Evolutionary conservation across 164 flowering plant species (phyloP).

Genomic region (Warburgia ugandensis): DNA sequence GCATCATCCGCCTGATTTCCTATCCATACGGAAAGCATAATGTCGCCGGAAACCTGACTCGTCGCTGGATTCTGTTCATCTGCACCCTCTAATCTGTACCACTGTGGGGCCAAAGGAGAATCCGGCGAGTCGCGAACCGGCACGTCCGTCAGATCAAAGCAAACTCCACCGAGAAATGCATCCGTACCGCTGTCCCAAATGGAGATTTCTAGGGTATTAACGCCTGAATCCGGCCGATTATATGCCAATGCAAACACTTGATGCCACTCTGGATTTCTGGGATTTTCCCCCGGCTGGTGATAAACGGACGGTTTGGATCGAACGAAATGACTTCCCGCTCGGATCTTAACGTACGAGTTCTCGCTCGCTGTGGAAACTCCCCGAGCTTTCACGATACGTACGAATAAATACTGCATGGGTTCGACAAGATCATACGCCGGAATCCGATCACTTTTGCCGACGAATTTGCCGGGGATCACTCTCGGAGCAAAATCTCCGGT

Average conservation of each 20-base stretch:
- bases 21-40: constrained; percentile 85
- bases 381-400: constrained; percentile 74
- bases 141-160: constrained; percentile 78
- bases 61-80: constrained; percentile 21
- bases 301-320: constrained; percentile 46
- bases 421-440: constrained; percentile 67
- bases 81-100: constrained; percentile 74
- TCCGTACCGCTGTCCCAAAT: constrained; percentile 62
- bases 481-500: constrained; percentile 52
- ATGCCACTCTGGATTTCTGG: constrained; percentile 74
- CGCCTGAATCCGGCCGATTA: constrained; percentile 26
- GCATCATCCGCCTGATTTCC: constrained; percentile 95
- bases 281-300: constrained; percentile 37
- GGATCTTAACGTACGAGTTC: constrained; percentile 46
- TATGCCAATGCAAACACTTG: constrained; percentile 68
- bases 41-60: constrained; percentile 54
- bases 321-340: constrained; percentile 34
- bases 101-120: constrained; percentile 82
- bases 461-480: constrained; percentile 28
- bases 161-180: constrained; percentile 75
- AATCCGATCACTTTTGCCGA: constrained; percentile 32
- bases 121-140: constrained; percentile 85
- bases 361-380: constrained; percentile 35
- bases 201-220: constrained; percentile 68
- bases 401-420: constrained; percentile 81